These are phyloP conservation scores for Boletus rufocinnamomeus DNA, from an alignment of 768 basidiomycete species.

Conservation along the genomic window DNA sequence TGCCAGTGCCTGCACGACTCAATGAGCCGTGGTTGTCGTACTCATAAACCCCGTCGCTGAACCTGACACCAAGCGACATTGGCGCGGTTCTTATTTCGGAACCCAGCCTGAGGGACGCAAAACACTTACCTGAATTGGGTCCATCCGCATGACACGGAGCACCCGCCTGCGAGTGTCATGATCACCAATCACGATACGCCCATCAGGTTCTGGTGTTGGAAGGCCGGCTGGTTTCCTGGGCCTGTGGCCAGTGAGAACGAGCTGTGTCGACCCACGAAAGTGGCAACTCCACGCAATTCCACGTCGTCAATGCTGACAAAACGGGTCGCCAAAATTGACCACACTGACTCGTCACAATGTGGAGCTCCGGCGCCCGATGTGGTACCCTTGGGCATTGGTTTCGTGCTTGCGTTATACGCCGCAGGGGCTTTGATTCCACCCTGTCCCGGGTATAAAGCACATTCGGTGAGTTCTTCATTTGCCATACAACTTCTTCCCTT, in stretches of 20 bases:
- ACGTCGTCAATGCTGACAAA: constrained; percentile 21
- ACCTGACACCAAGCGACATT: constrained; percentile 11
- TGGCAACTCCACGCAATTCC: constrained; percentile 12
- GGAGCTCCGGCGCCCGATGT: constrained; percentile 25
- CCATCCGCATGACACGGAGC: constrained; percentile 12
- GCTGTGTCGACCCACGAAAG: constrained; percentile 6
- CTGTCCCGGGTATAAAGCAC: constrained; percentile 24
- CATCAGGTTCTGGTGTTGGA: constrained; percentile 23
- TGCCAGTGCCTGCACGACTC: constrained; percentile 8
- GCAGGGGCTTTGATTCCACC: constrained; percentile 11
- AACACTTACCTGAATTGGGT: constrained; percentile 7
- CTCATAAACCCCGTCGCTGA: constrained; percentile 22
- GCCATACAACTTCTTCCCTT: constrained; percentile 3
- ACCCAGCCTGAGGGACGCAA: constrained; percentile 4
- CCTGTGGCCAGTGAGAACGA: constrained; percentile 12
- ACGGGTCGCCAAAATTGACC: constrained; percentile 10
- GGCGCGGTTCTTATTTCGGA: constrained; percentile 12
- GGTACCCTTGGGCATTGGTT: constrained; percentile 18
- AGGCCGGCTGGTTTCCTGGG: constrained; percentile 1
- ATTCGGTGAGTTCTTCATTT: neutral
- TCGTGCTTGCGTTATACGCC: constrained; percentile 12
- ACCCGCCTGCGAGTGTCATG: constrained; percentile 17
- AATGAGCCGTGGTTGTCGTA: constrained; percentile 4
- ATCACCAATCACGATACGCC: constrained; percentile 12
- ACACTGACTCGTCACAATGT: constrained; percentile 17